These are phyloP conservation scores for Neltuma alba DNA, from an alignment of 306 rosid species.

Conservation along the genomic window DNA sequence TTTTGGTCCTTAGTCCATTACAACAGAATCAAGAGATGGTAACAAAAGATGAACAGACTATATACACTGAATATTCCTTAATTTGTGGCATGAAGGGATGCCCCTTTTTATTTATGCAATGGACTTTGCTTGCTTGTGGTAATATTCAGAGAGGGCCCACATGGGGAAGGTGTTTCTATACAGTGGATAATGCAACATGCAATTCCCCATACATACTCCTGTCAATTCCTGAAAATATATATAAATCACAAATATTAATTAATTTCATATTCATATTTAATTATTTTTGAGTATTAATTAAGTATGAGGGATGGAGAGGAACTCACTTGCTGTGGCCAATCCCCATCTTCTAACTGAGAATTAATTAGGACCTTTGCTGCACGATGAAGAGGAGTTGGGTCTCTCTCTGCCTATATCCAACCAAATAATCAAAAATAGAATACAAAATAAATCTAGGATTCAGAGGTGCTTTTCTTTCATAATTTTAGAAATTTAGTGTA, in stretches of 20 bases:
- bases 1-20: too few relatives aligned
- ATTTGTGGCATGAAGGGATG: too few relatives aligned
- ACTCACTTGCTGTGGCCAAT: slow-evolving; percentile 67
- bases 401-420: slow-evolving; percentile 38
- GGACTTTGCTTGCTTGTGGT: slow-evolving; percentile 56
- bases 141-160: slow-evolving; percentile 80
- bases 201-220: slow-evolving; percentile 62
- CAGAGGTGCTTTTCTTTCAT: too few relatives aligned
- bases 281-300: neutral
- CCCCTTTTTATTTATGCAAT: too few relatives aligned
- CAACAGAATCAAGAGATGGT: too few relatives aligned
- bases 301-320: neutral
- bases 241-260: neutral
- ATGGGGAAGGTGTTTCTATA: slow-evolving; percentile 66
- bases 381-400: slow-evolving; percentile 57
- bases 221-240: slow-evolving; percentile 50
- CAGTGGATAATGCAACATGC: slow-evolving; percentile 71
- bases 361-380: slow-evolving; percentile 61
- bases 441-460: too few relatives aligned
- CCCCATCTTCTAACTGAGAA: slow-evolving; percentile 65
- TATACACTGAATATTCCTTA: too few relatives aligned
- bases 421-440: neutral
- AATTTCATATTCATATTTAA: neutral
- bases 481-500: too few relatives aligned
- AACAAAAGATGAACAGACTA: too few relatives aligned